Conservation (phyloP, 176 grass and related monocot species). For the Urochloa ruziziensis region DNA sequence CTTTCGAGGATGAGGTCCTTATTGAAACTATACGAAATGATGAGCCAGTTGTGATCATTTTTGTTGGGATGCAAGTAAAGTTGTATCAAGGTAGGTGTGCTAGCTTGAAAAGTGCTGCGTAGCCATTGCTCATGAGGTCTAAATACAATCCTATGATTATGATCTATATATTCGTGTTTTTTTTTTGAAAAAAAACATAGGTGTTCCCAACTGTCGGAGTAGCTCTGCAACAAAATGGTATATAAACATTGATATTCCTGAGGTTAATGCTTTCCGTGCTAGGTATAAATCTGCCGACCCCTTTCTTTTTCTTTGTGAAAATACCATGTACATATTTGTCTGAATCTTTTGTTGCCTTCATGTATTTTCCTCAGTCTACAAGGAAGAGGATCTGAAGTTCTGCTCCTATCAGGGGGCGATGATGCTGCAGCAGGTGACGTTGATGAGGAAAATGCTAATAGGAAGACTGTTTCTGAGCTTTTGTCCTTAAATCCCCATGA, state of each 20-base stretch:
- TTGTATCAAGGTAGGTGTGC: background rate
- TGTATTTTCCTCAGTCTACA: background rate
- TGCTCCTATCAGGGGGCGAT: background rate
- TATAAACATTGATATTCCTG: background rate
- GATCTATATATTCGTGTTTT: background rate
- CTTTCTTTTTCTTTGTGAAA: background rate
- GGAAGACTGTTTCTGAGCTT: background rate
- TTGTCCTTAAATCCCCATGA: background rate
- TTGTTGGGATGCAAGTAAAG: background rate
- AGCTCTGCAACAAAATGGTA: constrained; percentile 3
- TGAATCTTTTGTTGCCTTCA: background rate
- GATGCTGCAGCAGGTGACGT: background rate
- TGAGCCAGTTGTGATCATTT: background rate
- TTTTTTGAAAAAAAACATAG: too few species aligned
- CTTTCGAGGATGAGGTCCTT: background rate
- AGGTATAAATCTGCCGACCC: background rate
- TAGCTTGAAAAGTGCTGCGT: background rate
- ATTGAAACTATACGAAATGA: background rate
- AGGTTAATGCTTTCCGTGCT: background rate
- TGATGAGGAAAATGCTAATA: background rate
- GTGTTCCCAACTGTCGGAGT: background rate
- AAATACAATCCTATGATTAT: background rate
- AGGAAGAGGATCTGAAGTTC: background rate
- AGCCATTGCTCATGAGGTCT: background rate
- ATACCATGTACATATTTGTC: background rate